A percentile compares a stretch with the other conserved stretches of the same genome.
phyloP scores from a whole-genome alignment of 345 rosid genomes.

The Eucalyptus brandiana region DNA sequence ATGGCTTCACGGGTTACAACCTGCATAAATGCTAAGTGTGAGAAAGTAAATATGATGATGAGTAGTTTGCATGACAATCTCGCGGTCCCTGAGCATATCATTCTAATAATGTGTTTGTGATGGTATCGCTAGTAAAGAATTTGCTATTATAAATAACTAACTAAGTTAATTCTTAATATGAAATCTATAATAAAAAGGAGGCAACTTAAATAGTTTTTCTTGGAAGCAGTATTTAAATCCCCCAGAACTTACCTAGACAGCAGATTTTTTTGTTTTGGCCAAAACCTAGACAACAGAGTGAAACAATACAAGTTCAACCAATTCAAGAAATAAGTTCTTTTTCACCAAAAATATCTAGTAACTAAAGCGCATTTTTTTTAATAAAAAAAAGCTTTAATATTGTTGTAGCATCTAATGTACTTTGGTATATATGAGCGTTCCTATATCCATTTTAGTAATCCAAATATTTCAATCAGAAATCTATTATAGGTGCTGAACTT shows the following conservation, averaged over 20 bases:
- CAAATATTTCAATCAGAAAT: neutral
- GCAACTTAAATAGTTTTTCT: neutral
- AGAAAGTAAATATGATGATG: neutral
- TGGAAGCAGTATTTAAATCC: neutral
- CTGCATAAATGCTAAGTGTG: conserved; percentile 17
- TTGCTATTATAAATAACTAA: neutral
- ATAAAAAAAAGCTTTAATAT: no score
- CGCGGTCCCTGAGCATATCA: neutral
- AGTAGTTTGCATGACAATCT: neutral
- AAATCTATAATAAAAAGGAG: neutral
- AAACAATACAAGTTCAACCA: neutral
- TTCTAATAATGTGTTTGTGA: neutral
- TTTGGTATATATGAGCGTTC: neutral
- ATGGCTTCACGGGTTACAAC: conserved; percentile 71
- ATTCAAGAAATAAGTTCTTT: neutral
- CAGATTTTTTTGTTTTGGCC: neutral
- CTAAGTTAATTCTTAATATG: neutral
- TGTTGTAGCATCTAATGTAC: neutral
- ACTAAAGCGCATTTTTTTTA: neutral
- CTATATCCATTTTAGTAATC: neutral
- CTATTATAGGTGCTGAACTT: neutral
- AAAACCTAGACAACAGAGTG: neutral
- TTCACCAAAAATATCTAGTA: neutral
- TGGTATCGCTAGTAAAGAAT: neutral
- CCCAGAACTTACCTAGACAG: neutral